Conservation (phyloP, 2,329 filamentous ascomycete genomes). For the Fusarium denticulatum region DNA sequence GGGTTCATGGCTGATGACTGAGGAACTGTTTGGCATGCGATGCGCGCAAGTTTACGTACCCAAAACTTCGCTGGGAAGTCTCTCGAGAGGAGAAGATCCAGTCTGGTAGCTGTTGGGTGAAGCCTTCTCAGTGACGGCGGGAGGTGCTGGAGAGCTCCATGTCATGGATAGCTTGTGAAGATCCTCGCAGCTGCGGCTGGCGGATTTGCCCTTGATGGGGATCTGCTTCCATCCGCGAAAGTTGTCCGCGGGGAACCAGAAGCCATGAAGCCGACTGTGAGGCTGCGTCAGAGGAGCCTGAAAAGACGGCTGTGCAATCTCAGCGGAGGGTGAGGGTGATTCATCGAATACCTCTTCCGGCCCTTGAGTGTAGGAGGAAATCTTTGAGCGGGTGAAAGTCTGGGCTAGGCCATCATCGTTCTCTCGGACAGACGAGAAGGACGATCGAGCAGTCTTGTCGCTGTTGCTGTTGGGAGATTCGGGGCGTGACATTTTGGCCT, state of each 20-base stretch:
- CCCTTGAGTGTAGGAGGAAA: slow-evolving; percentile 65
- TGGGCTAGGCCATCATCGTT: slow-evolving; percentile 68
- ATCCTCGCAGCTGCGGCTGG: slow-evolving; percentile 70
- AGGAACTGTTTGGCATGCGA: neutral
- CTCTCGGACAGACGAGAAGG: slow-evolving; percentile 71
- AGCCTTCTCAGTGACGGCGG: slow-evolving; percentile 44
- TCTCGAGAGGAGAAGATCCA: slow-evolving; percentile 71
- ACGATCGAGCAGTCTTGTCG: slow-evolving; percentile 59
- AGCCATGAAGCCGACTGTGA: slow-evolving; percentile 65
- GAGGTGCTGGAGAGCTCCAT: slow-evolving; percentile 58
- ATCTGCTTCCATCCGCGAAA: slow-evolving; percentile 73
- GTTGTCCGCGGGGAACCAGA: slow-evolving; percentile 66
- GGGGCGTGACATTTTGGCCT: slow-evolving; percentile 52
- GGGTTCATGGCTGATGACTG: slow-evolving; percentile 2
- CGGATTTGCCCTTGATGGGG: slow-evolving; percentile 65
- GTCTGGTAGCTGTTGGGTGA: slow-evolving; percentile 46
- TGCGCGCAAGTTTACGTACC: slow-evolving; percentile 60
- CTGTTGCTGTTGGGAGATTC: slow-evolving; percentile 48
- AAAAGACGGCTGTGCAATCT: slow-evolving; percentile 58
- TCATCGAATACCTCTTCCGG: slow-evolving; percentile 64
- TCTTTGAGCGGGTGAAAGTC: slow-evolving; percentile 70
- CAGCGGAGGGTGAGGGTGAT: slow-evolving; percentile 54
- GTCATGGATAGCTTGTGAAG: slow-evolving; percentile 64
- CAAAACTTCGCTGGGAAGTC: slow-evolving; percentile 74
- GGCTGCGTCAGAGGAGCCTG: slow-evolving; percentile 64